Conservation (phyloP, 768 basidiomycete genomes). For the Solioccasus polychromus region DNA sequence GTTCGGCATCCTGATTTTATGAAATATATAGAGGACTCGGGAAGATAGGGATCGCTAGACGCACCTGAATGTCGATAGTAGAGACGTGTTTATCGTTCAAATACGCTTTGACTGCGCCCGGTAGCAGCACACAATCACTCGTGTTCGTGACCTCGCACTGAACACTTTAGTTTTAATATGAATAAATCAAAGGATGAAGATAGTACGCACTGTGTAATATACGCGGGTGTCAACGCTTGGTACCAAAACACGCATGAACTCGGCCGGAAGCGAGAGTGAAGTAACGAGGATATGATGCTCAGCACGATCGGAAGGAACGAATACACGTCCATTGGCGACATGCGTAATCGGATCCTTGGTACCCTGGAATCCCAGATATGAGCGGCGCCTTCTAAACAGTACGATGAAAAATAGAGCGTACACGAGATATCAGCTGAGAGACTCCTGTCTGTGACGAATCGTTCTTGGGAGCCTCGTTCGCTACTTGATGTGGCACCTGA, state of each 20-base stretch:
- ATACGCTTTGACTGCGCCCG: constrained; percentile 28
- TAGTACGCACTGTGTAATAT: constrained; percentile 19
- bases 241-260: constrained; percentile 22
- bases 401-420: neutral
- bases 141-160: constrained; percentile 28
- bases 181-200: neutral
- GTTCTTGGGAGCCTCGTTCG: too few species aligned
- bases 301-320: constrained; percentile 13
- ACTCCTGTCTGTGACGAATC: too few species aligned
- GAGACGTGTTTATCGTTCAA: constrained; percentile 30
- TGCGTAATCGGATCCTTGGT: constrained; percentile 21
- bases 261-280: constrained; percentile 18
- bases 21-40: too few species aligned
- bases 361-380: constrained; percentile 5
- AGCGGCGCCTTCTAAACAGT: neutral
- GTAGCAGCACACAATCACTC: constrained; percentile 22
- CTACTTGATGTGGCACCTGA: too few species aligned
- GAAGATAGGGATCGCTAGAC: neutral
- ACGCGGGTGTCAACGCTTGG: constrained; percentile 16
- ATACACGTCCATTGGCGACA: constrained; percentile 8
- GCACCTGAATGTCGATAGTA: constrained; percentile 17
- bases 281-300: constrained; percentile 21
- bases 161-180: neutral
- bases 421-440: constrained; percentile 12
- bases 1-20: constrained; percentile 6